Evolutionary conservation across 805 yeast genomes (phyloP), one percentile per base, ranked within the genome.

Genomic region (Schwanniomyces pseudopolymorphus): DNA sequence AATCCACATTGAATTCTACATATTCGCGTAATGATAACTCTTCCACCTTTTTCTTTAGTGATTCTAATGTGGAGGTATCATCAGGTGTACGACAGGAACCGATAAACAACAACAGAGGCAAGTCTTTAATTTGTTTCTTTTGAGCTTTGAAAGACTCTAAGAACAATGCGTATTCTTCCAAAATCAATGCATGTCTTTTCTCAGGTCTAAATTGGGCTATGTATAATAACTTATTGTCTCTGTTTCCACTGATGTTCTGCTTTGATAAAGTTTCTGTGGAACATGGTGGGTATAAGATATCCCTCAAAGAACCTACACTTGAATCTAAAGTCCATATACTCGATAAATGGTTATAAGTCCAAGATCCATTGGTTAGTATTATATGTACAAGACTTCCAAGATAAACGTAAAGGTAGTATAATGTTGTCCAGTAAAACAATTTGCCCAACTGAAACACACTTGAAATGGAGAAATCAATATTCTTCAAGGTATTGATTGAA

Each of bases 181-280:
- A 65, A 3, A 90, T 78, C 43, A 94, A 69, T 21, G 68, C 75
- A 61, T 94, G 98, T 50, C 99, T 80, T 66, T 94, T 94, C 63
- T 94, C 99, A 1, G 96, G 94, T 48, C 99, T 80, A 67, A 88
- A 94, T 66, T 94, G 99, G 0, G 97, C 98, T 40, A 94, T 69
- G 46, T 82, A 86, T 16, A 87, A 69, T 49, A 84, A 44, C 40
- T 66, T 46, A 54, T 63, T 54, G 55, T 70, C 49, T 60, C 83
- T 59, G 35, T 20, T 55, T 26, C 36, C 57, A 45, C 42, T 47
- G 37, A 41, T 14, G 1, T 39, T 33, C 3, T 44, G 47, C 4
- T 47, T 56, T 47, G 47, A 56, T 44, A 54, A 58, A 27, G 72
- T 74, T 54, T 84, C 87, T 6, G 89, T 81, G 3, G 91, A 89